A percentile compares a stretch with the other conserved stretches of the same genome.
These are phyloP conservation scores for Ascocoryne sarcoides DNA, from an alignment of 2,329 filamentous ascomycete genomes.

Conservation along the genomic window DNA sequence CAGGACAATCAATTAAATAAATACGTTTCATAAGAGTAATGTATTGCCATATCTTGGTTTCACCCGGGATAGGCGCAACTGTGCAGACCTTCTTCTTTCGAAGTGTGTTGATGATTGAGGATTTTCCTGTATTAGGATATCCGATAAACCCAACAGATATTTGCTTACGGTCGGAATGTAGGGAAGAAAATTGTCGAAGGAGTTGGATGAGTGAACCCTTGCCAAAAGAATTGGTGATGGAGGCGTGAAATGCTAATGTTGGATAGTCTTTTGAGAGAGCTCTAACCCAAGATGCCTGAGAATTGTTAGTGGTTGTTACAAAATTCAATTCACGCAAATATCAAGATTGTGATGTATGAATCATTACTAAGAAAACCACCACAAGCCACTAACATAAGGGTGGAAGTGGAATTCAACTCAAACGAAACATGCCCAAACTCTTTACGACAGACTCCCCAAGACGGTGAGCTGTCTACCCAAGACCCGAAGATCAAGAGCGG, in stretches of 20 bases:
- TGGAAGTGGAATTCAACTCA: slow-evolving; percentile 91
- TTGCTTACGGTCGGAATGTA: slow-evolving; percentile 88
- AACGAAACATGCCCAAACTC: slow-evolving; percentile 66
- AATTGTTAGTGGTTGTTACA: slow-evolving; percentile 28
- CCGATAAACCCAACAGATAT: slow-evolving; percentile 72
- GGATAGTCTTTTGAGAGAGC: slow-evolving; percentile 83
- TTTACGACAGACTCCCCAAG: slow-evolving; percentile 74
- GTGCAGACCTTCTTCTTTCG: slow-evolving; percentile 90
- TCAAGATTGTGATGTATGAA: slow-evolving; percentile 59
- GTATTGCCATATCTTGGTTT: slow-evolving; percentile 98
- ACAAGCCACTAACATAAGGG: slow-evolving; percentile 48
- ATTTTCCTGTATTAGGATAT: slow-evolving; percentile 93
- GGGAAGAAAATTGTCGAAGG: slow-evolving; percentile 80
- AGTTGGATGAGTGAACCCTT: slow-evolving; percentile 91
- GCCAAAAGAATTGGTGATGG: slow-evolving; percentile 91
- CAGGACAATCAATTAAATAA: slow-evolving; percentile 92
- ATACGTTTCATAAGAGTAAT: slow-evolving; percentile 92
- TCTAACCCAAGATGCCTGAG: slow-evolving; percentile 86
- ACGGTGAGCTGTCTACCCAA: slow-evolving; percentile 71
- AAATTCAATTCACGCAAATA: neutral
- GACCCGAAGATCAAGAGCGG: slow-evolving; percentile 51
- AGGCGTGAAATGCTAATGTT: slow-evolving; percentile 89
- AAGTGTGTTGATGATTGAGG: slow-evolving; percentile 92
- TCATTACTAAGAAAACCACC: slow-evolving; percentile 98
- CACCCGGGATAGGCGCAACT: slow-evolving; percentile 88